phyloP scores from a whole-genome alignment of 1,139 yeast species.

The Pichia terricola region DNA sequence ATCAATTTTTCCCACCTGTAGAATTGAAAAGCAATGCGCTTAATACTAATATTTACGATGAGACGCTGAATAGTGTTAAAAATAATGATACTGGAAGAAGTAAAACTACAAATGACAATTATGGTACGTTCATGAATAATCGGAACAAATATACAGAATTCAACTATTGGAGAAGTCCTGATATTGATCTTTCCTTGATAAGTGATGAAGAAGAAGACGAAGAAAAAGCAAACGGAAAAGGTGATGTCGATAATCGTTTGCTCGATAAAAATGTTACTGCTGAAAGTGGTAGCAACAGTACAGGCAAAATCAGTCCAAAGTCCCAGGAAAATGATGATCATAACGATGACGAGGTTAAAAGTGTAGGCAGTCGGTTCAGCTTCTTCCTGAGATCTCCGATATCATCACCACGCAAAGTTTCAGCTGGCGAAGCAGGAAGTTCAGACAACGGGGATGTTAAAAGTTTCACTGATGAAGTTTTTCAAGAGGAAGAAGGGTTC shows the following conservation, averaged over 20 bases:
- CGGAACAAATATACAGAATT: conserved; percentile 26
- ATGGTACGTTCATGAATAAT: neutral
- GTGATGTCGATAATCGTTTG: neutral
- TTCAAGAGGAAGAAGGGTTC: neutral
- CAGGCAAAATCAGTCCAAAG: neutral
- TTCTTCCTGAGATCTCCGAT: conserved; percentile 20
- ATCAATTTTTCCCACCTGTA: conserved; percentile 94
- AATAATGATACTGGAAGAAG: neutral
- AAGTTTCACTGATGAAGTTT: neutral
- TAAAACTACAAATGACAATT: neutral
- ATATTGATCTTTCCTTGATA: conserved; percentile 53
- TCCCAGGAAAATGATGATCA: neutral
- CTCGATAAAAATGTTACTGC: too few relatives aligned
- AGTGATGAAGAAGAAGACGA: conserved; percentile 32
- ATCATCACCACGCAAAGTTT: conserved; percentile 2
- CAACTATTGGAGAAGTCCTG: conserved; percentile 85
- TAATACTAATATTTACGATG: neutral
- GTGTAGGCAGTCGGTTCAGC: conserved; percentile 8
- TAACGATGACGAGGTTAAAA: conserved; percentile 1
- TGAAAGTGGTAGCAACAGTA: neutral
- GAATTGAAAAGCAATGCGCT: conserved; percentile 21
- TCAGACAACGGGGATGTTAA: neutral
- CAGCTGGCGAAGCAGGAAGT: neutral
- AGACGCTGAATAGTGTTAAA: neutral
- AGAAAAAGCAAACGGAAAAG: conserved; percentile 3